phyloP scores from a whole-genome alignment of 768 basidiomycete species.

The Pilatotrama ljubarskyi region DNA sequence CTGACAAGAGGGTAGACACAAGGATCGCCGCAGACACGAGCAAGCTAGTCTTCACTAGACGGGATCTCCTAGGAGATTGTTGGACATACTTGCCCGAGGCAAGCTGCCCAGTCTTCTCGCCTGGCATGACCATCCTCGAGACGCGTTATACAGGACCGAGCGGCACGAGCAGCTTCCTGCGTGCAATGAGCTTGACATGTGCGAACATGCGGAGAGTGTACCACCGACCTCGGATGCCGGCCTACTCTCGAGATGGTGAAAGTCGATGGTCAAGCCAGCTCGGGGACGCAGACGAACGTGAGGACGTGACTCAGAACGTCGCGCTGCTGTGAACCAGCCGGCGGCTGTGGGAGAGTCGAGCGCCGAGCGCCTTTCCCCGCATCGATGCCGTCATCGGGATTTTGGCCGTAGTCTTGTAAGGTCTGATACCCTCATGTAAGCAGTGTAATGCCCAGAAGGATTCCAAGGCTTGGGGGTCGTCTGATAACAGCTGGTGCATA shows the following conservation, averaged over 20 bases:
- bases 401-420: no score
- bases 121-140: background rate
- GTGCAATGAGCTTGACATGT: no score
- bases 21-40: slow-evolving; percentile 12
- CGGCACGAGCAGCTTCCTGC: no score
- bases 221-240: background rate
- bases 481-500: no score
- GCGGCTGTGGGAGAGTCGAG: background rate
- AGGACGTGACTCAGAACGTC: no score
- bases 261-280: background rate
- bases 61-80: background rate
- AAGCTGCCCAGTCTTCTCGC: slow-evolving; percentile 2
- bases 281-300: background rate
- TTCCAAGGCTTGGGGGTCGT: no score
- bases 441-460: no score
- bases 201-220: background rate
- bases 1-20: slow-evolving; percentile 16
- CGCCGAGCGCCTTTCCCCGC: slow-evolving; percentile 3
- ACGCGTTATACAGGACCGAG: no score
- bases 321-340: no score
- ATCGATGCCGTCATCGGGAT: background rate
- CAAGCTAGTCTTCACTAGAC: slow-evolving; percentile 3
- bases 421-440: no score
- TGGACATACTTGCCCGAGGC: background rate
- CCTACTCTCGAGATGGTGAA: background rate